A percentile compares a stretch with the other conserved stretches of the same genome.
phyloP scores from a whole-genome alignment of 495 filamentous ascomycete species.

The Tuber umbilicatum region DNA sequence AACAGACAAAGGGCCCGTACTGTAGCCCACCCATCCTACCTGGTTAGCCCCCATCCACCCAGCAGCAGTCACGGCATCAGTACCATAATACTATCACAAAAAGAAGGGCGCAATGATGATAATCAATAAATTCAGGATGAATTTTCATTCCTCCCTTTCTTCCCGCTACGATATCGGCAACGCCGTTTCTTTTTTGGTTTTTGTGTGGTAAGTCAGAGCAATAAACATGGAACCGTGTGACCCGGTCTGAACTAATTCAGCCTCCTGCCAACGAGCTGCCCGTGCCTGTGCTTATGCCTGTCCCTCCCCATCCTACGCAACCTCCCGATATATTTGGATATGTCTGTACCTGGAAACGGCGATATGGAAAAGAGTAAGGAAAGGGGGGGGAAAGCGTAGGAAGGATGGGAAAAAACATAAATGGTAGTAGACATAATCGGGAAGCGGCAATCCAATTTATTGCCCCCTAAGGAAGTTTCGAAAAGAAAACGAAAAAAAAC shows the following conservation, averaged over 20 bases:
- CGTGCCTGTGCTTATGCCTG: not conserved
- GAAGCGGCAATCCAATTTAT: not conserved
- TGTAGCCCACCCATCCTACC: not conserved
- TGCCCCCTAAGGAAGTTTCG: not conserved
- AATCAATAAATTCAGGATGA: not conserved
- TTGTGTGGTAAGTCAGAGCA: not conserved
- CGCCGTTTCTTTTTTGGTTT: not conserved
- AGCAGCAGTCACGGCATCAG: not conserved
- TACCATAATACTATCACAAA: not conserved
- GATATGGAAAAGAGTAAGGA: conserved; percentile 2
- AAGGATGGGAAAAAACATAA: not conserved
- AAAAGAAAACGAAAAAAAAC: not conserved
- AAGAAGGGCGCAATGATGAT: not conserved
- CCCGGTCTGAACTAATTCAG: not conserved
- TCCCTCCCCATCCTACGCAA: not conserved
- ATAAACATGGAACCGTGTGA: not conserved
- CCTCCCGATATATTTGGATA: not conserved
- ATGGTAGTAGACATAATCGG: not conserved
- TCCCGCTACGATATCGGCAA: not conserved
- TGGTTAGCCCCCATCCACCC: not conserved
- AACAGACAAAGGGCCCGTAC: not conserved
- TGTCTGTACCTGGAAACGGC: not conserved
- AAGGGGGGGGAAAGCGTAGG: conserved; percentile 3
- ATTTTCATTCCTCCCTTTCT: not conserved
- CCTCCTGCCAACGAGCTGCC: not conserved